These are phyloP conservation scores for Blepharisma undulans DNA, from an alignment of 169 alveolate species.

Conservation along the genomic window DNA sequence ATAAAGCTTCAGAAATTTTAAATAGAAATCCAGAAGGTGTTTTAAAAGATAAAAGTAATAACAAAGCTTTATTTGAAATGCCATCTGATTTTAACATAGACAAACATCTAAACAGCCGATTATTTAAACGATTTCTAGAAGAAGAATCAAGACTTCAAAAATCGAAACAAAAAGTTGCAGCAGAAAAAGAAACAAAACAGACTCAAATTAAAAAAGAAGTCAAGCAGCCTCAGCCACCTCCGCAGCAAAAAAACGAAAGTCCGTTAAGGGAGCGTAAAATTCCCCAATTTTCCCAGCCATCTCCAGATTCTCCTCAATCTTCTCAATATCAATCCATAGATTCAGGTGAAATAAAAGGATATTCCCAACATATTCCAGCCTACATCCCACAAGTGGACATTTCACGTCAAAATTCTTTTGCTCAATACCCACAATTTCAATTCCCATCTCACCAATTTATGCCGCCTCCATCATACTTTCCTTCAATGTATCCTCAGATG, in stretches of 20 bases:
- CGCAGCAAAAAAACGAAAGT: neutral
- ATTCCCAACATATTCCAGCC: slow-evolving; percentile 19
- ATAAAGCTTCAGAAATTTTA: neutral
- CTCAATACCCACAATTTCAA: neutral
- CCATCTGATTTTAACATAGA: neutral
- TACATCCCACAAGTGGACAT: neutral
- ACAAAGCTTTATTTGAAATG: neutral
- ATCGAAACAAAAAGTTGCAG: neutral
- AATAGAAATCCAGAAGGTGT: neutral
- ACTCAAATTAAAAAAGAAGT: neutral
- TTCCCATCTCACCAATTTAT: neutral
- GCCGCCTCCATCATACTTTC: neutral
- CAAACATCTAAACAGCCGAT: slow-evolving; percentile 1
- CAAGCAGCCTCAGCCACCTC: neutral
- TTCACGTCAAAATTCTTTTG: neutral
- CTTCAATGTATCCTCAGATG: neutral
- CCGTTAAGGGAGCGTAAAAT: neutral
- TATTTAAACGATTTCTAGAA: neutral
- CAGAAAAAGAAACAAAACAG: neutral
- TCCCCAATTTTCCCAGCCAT: neutral
- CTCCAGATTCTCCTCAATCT: neutral
- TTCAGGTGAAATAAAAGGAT: slow-evolving; percentile 20
- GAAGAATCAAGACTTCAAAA: neutral
- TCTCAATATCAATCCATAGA: neutral
- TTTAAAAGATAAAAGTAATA: neutral